Conservation (phyloP, 2,329 filamentous ascomycete genomes). For the Colletotrichum tofieldiae region DNA sequence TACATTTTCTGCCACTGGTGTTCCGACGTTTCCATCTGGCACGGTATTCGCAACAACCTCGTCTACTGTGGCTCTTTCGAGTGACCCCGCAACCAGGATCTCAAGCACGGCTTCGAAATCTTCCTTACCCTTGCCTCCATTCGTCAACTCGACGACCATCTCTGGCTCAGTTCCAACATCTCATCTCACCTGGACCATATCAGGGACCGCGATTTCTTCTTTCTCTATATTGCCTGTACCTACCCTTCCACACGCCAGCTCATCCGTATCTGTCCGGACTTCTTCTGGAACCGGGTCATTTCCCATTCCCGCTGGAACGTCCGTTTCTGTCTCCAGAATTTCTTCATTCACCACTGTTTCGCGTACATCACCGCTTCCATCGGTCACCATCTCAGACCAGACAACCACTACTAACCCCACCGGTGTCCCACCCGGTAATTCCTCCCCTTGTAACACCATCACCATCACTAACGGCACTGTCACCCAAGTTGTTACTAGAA, state of each 20-base stretch:
- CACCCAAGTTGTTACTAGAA: constrained; percentile 37
- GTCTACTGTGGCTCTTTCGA: neutral
- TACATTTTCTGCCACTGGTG: neutral
- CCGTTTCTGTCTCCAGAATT: neutral
- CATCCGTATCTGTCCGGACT: neutral
- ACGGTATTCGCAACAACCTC: neutral
- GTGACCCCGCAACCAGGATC: neutral
- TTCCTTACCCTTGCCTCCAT: neutral
- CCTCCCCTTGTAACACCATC: constrained; percentile 32
- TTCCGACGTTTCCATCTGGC: neutral
- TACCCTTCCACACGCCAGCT: constrained; percentile 1
- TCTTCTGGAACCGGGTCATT: neutral
- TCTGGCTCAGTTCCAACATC: neutral
- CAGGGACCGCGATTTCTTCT: constrained; percentile 19
- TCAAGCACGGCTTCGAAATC: neutral
- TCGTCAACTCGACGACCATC: constrained; percentile 27
- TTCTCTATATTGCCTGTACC: constrained; percentile 28
- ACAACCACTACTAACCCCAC: constrained; percentile 13
- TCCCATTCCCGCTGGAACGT: neutral
- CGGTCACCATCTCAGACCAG: neutral
- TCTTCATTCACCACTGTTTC: neutral
- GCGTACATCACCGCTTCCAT: neutral
- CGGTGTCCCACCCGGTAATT: neutral
- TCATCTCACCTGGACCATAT: constrained; percentile 15
- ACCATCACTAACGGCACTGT: constrained; percentile 40